Conservation (phyloP, 805 yeast species). For the Cyberlindnera euphorbiae region DNA sequence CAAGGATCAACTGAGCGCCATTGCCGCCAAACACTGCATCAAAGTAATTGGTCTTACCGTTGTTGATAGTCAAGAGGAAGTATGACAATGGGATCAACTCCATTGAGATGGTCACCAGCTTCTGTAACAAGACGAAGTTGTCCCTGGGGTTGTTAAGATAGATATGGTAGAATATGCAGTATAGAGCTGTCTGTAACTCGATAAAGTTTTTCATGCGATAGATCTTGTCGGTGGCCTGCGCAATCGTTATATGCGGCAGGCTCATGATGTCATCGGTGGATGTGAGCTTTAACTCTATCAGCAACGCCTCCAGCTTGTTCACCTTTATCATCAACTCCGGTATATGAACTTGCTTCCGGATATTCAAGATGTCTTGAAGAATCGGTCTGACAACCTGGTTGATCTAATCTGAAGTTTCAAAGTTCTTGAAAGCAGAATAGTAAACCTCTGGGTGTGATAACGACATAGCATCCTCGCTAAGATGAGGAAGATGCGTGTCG, state of each 20-base stretch:
- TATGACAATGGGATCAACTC: conserved; percentile 24
- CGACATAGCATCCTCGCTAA: conserved; percentile 31
- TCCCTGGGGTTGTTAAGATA: conserved; percentile 17
- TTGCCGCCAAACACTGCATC: conserved; percentile 21
- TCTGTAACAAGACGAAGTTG: conserved; percentile 9
- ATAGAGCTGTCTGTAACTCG: conserved; percentile 24
- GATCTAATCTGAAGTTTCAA: conserved; percentile 28
- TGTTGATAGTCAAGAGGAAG: conserved; percentile 22
- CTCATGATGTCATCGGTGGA: conserved; percentile 26
- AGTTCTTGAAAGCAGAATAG: conserved; percentile 32
- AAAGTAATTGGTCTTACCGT: conserved; percentile 23
- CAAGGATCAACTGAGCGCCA: conserved; percentile 21
- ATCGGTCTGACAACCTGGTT: conserved; percentile 31
- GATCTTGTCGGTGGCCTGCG: conserved; percentile 22
- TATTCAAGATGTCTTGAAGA: conserved; percentile 35
- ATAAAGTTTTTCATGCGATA: conserved; percentile 26
- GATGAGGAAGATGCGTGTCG: conserved; percentile 48
- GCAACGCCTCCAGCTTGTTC: conserved; percentile 32
- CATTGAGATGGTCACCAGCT: conserved; percentile 16
- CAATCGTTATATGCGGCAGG: conserved; percentile 15
- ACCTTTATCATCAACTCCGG: conserved; percentile 32
- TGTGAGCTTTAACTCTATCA: conserved; percentile 29
- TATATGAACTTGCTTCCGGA: conserved; percentile 35
- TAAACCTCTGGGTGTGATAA: conserved; percentile 38
- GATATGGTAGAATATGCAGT: conserved; percentile 23